Evolutionary conservation across 129 eudicot genomes (phyloP).

Genomic region (Centaurea solstitialis): DNA sequence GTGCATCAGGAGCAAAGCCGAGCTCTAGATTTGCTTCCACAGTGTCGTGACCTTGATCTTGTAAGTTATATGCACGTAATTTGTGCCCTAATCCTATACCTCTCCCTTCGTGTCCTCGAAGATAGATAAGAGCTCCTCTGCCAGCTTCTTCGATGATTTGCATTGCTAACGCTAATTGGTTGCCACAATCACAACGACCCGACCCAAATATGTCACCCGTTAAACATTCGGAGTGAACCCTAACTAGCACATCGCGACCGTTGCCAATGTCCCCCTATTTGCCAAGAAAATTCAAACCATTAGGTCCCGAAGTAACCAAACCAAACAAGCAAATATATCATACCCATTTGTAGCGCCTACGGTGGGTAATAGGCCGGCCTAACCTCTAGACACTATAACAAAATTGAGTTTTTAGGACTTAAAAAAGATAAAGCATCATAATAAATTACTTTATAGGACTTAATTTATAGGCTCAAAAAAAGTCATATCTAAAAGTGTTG

Average conservation of each 20-base stretch:
- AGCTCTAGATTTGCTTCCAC: slow-evolving; percentile 94
- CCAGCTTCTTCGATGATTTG: slow-evolving; percentile 72
- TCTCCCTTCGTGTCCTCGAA: slow-evolving; percentile 97
- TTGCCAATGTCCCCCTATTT: slow-evolving; percentile 84
- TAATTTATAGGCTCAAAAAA: no score
- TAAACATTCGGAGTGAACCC: slow-evolving; percentile 96
- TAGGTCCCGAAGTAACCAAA: not conserved
- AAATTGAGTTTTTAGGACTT: no score
- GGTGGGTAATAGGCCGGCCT: not conserved
- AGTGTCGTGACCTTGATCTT: slow-evolving; percentile 93
- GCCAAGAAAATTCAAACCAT: not conserved
- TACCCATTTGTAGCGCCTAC: no score
- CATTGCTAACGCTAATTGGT: slow-evolving; percentile 86
- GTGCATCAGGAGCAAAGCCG: slow-evolving; percentile 90
- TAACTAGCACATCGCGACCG: slow-evolving; percentile 77
- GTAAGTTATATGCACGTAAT: slow-evolving; percentile 84
- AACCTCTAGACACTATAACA: no score
- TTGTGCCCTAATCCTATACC: slow-evolving; percentile 94
- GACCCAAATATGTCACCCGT: slow-evolving; percentile 96
- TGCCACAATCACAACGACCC: slow-evolving; percentile 87
- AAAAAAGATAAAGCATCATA: no score
- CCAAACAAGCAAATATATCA: not conserved
- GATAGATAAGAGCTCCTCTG: slow-evolving; percentile 82
- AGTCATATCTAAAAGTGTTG: no score
- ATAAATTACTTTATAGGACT: no score